Base-by-base conservation (phyloP, 2,329 filamentous ascomycete species). In the Cladosporium sp. region DNA sequence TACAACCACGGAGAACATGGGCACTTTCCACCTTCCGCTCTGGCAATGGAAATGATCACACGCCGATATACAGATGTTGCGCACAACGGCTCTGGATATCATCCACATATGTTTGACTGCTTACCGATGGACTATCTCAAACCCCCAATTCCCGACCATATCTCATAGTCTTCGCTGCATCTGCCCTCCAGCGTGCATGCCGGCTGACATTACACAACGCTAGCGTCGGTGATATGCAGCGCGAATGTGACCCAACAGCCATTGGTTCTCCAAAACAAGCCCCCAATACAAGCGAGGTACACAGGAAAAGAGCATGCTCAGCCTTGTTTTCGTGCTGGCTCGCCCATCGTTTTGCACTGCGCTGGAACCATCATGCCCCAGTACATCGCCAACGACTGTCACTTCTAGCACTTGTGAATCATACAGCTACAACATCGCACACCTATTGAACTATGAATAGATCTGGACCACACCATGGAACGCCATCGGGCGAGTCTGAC, bases 181-280 rank as follows among this genome's bases (percentile, higher is more conserved):
- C 24, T 54, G 15, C 10, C 51, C 12, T 7, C 30, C 12, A 54
- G 51, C 28, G 18, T n/a, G 51, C 26, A 30, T 57, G 32, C 54
- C n/a, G 54, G 30, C 54, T 57, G 54, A 57, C 54, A 57, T 21
- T 57, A 24, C 54, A 57, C 54, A 57, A 21, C 54, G 30, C n/a
- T 57, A 26, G 32, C 15, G n/a, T 36, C 26, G 12, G 5, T 11
- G 32, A 15, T 36, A 3, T 57, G 54, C 54, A 15, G 30, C 54
- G 38, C 32, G 28, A 32, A 26, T 18, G 38, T 26, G 3, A 36
- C 32, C 52, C 30, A 57, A n/a, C 54, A 38, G 34, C 54, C 32
- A 57, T 32, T 41, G 38, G 38, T 38, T 24, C 28, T 12, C 24
- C 24, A 24, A 24, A 24, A 24, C 24, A 24, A 24, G 24, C 24